Base-by-base conservation (phyloP, 1,284 basidiomycete genomes). In the Naganishia albida region DNA sequence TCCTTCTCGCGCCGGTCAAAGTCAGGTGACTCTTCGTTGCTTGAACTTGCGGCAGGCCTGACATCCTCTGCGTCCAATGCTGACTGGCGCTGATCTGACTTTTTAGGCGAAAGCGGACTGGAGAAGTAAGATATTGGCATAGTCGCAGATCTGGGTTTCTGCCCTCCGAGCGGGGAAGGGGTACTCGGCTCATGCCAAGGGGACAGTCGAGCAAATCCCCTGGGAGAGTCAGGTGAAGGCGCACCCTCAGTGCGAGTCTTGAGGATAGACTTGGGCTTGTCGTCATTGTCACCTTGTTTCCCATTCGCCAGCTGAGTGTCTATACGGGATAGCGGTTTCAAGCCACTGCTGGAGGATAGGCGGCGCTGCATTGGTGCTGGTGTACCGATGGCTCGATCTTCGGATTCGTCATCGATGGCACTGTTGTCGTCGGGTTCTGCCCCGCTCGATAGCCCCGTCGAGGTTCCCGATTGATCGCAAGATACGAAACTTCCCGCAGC, bases 141-240 rank as follows among this genome's bases (percentile, higher is more conserved):
- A 2, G 75, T 75, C 8, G 71, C 71, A 2, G 77, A 74, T 10
- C 75, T 69, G 1, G 66, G 70, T 67, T 73, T 74, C 26, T 69
- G 46, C n/a, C 59, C 59, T 7, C 50, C 49, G 2, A 53, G 44
- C 7, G 64, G 57, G 16, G 51, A 63, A 20, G 50, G 51, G 2
- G 60, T 63, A 46, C 60, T 43, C 30, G 44, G 64, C 42, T 60
- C 49, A 25, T 50, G 64, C 49, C 43, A 65, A 16, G 49, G 57
- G 10, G 57, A 60, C 39, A 60, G 30, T 25, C 57, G 43, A 25
- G 57, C 57, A 16, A 60, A 60, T 1, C 57, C 57, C 4, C 57
- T n/a, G 18, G 57, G 57, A 16, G 48, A 60, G 16, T 20, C 49
- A 10, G 57, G 57, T 20, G 57, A 60, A 13, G 46, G 48, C 18